A percentile compares a stretch with the other conserved stretches of the same genome.
Conservation (phyloP, 2,329 filamentous ascomycete species). For the Teratosphaeria destructans region DNA sequence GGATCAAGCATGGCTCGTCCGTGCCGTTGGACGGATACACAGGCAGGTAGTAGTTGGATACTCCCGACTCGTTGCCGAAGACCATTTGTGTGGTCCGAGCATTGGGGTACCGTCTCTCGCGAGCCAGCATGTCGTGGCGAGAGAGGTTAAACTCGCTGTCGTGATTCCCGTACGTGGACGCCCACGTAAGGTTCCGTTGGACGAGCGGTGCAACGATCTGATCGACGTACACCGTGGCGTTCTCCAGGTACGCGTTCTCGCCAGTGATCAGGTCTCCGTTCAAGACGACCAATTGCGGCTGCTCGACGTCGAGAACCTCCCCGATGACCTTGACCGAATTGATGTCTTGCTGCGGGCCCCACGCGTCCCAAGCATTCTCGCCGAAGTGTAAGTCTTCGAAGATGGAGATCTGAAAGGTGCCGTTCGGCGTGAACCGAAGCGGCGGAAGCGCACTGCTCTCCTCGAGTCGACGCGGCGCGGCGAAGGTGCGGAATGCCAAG, state of each 20-base stretch:
- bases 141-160: conserved; percentile 52
- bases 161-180: conserved; percentile 62
- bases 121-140: conserved; percentile 31
- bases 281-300: conserved; percentile 52
- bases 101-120: conserved; percentile 28
- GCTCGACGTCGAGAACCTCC: conserved; percentile 47
- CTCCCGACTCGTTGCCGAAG: conserved; percentile 27
- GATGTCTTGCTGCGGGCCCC: conserved; percentile 43
- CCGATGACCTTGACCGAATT: conserved; percentile 49
- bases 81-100: conserved; percentile 38
- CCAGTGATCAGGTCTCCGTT: conserved; percentile 65
- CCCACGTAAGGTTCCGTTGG: conserved; percentile 47
- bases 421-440: conserved; percentile 22
- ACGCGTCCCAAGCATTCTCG: conserved; percentile 32
- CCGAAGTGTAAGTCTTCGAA: conserved; percentile 65
- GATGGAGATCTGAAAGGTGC: conserved; percentile 43
- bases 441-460: neutral
- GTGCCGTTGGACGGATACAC: conserved; percentile 38
- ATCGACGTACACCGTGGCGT: conserved; percentile 49
- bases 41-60: conserved; percentile 47
- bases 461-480: neutral
- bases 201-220: conserved; percentile 50
- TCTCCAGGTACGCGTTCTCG: conserved; percentile 48
- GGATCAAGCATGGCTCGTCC: conserved; percentile 35
- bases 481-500: neutral